These are phyloP conservation scores for Colletotrichum australisinense DNA, from an alignment of 2,329 filamentous ascomycete genomes.

Conservation along the genomic window DNA sequence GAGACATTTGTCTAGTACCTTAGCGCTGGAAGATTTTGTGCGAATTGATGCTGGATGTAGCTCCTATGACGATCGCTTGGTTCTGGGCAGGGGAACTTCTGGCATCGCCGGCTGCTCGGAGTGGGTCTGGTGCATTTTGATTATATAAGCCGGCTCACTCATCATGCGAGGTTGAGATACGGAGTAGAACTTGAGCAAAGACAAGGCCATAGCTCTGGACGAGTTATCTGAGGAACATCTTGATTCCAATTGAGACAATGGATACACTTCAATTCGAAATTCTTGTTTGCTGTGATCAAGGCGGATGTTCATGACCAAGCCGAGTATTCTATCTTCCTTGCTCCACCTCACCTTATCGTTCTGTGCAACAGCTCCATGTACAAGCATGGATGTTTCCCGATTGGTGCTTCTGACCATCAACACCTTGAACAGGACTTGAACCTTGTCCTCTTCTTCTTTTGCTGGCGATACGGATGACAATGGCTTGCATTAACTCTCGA, in stretches of 20 bases:
- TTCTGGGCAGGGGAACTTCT: not conserved
- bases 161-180: too few species aligned
- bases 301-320: too few species aligned
- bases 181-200: too few species aligned
- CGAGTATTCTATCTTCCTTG: too few species aligned
- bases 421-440: not conserved
- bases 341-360: not conserved
- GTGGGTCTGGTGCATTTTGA: not conserved
- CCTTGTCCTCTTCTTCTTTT: too few species aligned
- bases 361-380: not conserved
- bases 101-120: not conserved
- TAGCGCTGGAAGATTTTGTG: not conserved
- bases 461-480: not conserved
- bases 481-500: not conserved
- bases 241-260: too few species aligned
- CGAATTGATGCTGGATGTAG: not conserved
- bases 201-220: too few species aligned
- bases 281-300: too few species aligned
- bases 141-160: not conserved
- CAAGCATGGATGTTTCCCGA: not conserved
- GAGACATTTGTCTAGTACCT: constrained; percentile 5
- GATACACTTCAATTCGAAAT: too few species aligned
- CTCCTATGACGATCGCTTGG: not conserved
- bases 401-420: not conserved
- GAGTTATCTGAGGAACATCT: too few species aligned